These are phyloP conservation scores for Pleodorina starrii DNA, from an alignment of 139 green algal genomes.

Conservation along the genomic window DNA sequence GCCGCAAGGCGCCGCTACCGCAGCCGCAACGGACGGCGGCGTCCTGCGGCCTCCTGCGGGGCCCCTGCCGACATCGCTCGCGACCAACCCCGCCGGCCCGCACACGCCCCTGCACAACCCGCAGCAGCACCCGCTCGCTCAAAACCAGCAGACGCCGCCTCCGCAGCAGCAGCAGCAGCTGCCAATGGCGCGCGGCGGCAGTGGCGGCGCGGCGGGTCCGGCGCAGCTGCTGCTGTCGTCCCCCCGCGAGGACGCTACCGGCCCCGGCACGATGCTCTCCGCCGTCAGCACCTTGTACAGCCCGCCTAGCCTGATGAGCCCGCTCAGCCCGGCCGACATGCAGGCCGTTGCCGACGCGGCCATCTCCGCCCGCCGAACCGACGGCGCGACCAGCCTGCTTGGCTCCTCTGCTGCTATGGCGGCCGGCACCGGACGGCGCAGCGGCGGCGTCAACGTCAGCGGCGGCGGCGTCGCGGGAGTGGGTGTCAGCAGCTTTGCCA, in stretches of 20 bases:
- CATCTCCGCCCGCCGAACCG: neutral
- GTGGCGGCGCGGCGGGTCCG: neutral
- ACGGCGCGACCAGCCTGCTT: neutral
- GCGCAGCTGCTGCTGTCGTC: neutral
- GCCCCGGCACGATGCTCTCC: neutral
- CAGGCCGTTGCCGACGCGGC: neutral
- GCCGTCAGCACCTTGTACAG: slow-evolving; percentile 7
- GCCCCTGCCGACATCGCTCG: neutral
- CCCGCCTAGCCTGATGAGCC: slow-evolving; percentile 16
- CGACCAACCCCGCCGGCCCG: neutral
- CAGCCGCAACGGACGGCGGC: neutral
- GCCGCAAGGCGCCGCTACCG: neutral
- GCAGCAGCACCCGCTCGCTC: neutral
- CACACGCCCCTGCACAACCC: neutral
- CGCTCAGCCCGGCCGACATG: neutral
- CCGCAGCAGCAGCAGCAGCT: neutral
- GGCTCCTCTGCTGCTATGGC: neutral
- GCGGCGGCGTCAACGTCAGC: neutral
- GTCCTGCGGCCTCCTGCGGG: neutral
- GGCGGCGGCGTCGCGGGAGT: neutral
- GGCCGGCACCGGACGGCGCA: neutral
- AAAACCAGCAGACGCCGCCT: neutral
- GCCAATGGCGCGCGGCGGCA: neutral
- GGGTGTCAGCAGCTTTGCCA: neutral
- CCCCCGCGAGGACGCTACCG: neutral